Conservation (phyloP, 1,139 yeast species). For the Lodderomyces oxycetoniae region DNA sequence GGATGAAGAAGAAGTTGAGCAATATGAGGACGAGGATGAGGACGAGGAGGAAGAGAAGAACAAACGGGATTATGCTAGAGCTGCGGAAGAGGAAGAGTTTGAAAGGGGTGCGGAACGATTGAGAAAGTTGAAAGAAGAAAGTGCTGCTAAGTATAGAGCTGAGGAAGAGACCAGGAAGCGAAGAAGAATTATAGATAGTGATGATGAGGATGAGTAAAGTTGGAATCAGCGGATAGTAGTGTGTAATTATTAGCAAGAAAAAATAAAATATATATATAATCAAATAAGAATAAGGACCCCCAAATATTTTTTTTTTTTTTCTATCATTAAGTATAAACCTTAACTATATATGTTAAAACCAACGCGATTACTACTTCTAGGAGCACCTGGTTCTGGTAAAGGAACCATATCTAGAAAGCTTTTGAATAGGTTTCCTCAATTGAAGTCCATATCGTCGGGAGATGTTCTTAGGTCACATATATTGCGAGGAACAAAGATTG, state of each 20-base stretch:
- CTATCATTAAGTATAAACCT: constrained; percentile 1
- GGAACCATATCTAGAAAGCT: constrained; percentile 80
- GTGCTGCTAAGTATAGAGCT: constrained; percentile 47
- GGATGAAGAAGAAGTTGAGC: constrained; percentile 47
- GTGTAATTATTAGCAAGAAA: constrained; percentile 1
- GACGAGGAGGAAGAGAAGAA: constrained; percentile 34
- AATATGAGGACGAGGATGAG: constrained; percentile 37
- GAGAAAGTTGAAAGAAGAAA: constrained; percentile 53
- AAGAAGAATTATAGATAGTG: constrained; percentile 44
- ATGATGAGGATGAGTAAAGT: constrained; percentile 30
- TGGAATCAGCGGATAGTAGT: background rate
- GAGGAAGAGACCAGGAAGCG: constrained; percentile 46
- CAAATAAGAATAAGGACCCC: constrained; percentile 3
- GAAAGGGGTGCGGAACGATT: constrained; percentile 61
- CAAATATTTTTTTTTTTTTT: background rate
- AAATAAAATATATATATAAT: constrained; percentile 1
- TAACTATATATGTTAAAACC: constrained; percentile 38
- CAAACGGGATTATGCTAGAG: constrained; percentile 36
- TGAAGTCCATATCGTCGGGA: constrained; percentile 70
- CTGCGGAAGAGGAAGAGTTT: constrained; percentile 53
- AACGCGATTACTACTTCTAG: constrained; percentile 64
- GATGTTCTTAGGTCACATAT: constrained; percentile 74
- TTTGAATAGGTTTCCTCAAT: constrained; percentile 47
- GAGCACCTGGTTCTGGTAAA: constrained; percentile 95
- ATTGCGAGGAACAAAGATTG: constrained; percentile 49